Conservation (phyloP, 306 rosid genomes). For the Sicyos edulis region DNA sequence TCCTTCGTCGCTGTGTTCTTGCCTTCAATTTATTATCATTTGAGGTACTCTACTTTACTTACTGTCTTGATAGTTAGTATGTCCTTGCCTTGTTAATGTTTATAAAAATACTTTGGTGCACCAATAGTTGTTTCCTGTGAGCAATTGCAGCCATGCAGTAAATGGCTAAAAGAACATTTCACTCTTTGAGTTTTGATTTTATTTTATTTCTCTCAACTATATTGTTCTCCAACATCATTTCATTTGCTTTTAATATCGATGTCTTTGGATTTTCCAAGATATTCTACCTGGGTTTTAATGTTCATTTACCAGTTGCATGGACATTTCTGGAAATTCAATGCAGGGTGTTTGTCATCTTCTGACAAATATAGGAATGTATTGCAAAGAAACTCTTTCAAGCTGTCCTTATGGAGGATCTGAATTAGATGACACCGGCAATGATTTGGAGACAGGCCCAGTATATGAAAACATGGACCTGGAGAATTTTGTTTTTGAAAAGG, state of each 20-base stretch:
- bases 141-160: neutral
- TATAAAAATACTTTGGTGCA: conserved; percentile 1
- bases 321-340: conserved; percentile 27
- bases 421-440: conserved; percentile 62
- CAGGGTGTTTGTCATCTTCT: conserved; percentile 87
- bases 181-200: neutral
- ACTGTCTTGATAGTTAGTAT: neutral
- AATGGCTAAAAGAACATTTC: neutral
- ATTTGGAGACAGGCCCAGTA: conserved; percentile 61
- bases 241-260: neutral
- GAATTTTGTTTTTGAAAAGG: conserved; percentile 76
- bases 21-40: conserved; percentile 80
- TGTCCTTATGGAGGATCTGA: conserved; percentile 45
- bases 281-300: neutral
- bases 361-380: conserved; percentile 62
- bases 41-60: conserved; percentile 46
- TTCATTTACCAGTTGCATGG: conserved; percentile 12
- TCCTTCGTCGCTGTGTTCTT: conserved; percentile 76
- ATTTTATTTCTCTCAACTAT: neutral
- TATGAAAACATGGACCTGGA: conserved; percentile 93
- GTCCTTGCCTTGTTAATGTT: neutral
- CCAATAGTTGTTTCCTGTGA: neutral
- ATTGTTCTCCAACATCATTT: neutral
- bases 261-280: neutral
- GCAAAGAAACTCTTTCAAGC: conserved; percentile 60